Evolutionary conservation across 306 rosid species (phyloP).

Genomic region (Bauhinia variegata): DNA sequence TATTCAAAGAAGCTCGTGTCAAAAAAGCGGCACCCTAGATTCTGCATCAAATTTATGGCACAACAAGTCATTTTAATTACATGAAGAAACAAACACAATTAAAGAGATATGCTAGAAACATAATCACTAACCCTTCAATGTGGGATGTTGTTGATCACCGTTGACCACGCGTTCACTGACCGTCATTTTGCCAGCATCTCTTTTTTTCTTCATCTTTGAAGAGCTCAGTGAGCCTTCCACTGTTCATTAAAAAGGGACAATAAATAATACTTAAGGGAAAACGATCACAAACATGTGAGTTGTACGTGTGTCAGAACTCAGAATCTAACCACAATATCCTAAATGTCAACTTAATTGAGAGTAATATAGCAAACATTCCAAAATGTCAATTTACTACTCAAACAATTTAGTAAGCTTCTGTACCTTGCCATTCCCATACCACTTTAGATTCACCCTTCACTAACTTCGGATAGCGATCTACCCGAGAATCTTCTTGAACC

Average conservation of each 20-base stretch:
- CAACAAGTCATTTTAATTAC: no score
- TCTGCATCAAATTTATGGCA: slow-evolving; percentile 44
- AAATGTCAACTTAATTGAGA: slow-evolving; percentile 2
- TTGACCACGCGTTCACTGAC: slow-evolving; percentile 29
- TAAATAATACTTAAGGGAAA: background rate
- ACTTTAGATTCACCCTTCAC: slow-evolving; percentile 92
- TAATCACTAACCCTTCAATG: slow-evolving; percentile 51
- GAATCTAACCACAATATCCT: background rate
- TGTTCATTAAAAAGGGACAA: slow-evolving; percentile 29
- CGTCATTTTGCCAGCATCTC: slow-evolving; percentile 49
- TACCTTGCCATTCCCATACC: slow-evolving; percentile 95
- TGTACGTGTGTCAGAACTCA: slow-evolving; percentile 6
- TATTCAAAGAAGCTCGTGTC: slow-evolving; percentile 30
- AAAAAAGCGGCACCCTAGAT: slow-evolving; percentile 43
- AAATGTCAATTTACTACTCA: slow-evolving; percentile 18
- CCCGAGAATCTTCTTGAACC: slow-evolving; percentile 87
- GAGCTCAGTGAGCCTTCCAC: slow-evolving; percentile 93
- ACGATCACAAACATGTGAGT: slow-evolving; percentile 4
- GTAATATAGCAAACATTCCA: background rate
- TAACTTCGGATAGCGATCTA: slow-evolving; percentile 83
- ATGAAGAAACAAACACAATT: slow-evolving; percentile 21
- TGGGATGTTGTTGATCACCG: slow-evolving; percentile 32
- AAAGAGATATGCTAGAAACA: background rate
- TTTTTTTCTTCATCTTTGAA: slow-evolving; percentile 51
- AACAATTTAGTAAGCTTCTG: slow-evolving; percentile 6